These are phyloP conservation scores for Sarcodon aspratus DNA, from an alignment of 768 basidiomycete species.

Conservation along the genomic window DNA sequence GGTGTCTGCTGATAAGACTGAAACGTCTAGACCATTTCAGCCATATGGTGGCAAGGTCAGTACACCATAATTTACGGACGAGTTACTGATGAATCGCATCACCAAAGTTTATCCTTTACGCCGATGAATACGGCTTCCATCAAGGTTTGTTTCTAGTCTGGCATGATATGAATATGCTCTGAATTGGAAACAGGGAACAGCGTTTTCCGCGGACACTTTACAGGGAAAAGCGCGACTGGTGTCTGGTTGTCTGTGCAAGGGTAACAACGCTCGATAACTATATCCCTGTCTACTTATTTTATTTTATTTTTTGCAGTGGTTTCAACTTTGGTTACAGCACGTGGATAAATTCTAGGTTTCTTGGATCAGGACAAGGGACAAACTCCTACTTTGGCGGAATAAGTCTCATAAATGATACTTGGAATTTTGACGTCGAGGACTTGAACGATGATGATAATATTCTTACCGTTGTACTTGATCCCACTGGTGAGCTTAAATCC, in stretches of 20 bases:
- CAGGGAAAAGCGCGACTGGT: conserved; percentile 13
- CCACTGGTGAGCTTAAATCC: conserved; percentile 6
- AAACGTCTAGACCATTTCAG: conserved; percentile 13
- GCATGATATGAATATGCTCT: not conserved
- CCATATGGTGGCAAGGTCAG: conserved; percentile 8
- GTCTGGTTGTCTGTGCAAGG: conserved; percentile 16
- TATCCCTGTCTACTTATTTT: not conserved
- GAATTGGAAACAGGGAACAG: conserved; percentile 7
- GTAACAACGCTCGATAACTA: not conserved
- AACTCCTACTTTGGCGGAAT: conserved; percentile 11
- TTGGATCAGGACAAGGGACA: conserved; percentile 11
- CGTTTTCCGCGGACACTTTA: conserved; percentile 12
- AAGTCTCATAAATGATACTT: conserved; percentile 10
- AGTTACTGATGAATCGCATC: not conserved
- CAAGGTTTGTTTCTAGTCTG: conserved; percentile 4
- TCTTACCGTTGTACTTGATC: conserved; percentile 12
- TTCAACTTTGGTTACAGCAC: conserved; percentile 13
- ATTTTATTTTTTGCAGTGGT: conserved; percentile 4
- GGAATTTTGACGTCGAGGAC: conserved; percentile 5
- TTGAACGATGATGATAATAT: conserved; percentile 12
- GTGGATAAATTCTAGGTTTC: conserved; percentile 12
- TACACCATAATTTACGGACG: not conserved
- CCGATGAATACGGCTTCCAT: conserved; percentile 14
- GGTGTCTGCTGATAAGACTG: conserved; percentile 16
- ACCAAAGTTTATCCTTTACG: conserved; percentile 11